phyloP scores from a whole-genome alignment of 108 stramenopile species.

The Mediolabrus comicus region DNA sequence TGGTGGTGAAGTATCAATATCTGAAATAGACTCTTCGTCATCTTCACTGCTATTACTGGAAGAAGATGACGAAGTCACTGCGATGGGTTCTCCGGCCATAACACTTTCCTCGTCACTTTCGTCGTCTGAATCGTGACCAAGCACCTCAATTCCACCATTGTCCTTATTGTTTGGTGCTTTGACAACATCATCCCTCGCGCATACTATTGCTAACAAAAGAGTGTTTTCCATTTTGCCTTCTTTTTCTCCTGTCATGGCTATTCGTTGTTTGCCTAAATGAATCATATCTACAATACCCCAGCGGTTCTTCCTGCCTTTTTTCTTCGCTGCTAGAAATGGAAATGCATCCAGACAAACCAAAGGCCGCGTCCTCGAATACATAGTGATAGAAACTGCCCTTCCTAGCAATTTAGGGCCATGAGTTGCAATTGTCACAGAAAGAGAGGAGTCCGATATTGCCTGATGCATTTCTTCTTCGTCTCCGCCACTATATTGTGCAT shows the following conservation, averaged over 20 bases:
- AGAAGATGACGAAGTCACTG: background rate
- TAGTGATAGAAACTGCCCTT: slow-evolving; percentile 42
- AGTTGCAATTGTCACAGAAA: slow-evolving; percentile 56
- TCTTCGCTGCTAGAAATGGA: slow-evolving; percentile 24
- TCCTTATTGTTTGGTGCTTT: background rate
- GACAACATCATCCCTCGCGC: slow-evolving; percentile 34
- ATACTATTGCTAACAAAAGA: slow-evolving; percentile 59
- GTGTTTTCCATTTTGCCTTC: slow-evolving; percentile 76
- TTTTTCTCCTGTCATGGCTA: slow-evolving; percentile 46
- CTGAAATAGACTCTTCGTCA: slow-evolving; percentile 4
- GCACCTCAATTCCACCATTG: slow-evolving; percentile 8
- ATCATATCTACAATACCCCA: slow-evolving; percentile 74
- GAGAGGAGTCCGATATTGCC: slow-evolving; percentile 67
- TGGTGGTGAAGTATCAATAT: slow-evolving; percentile 5
- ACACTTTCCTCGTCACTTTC: slow-evolving; percentile 31
- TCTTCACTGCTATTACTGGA: slow-evolving; percentile 9
- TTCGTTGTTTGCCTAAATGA: slow-evolving; percentile 61
- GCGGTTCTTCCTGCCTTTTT: background rate
- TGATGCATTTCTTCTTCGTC: slow-evolving; percentile 44
- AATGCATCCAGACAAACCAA: slow-evolving; percentile 43
- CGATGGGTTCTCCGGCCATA: slow-evolving; percentile 22
- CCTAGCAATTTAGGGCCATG: slow-evolving; percentile 49
- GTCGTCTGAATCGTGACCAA: slow-evolving; percentile 44
- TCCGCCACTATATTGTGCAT: background rate
- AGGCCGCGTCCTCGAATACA: slow-evolving; percentile 63